Percentiles rank a stretch among this genome's conserved stretches.
phyloP scores from a whole-genome alignment of 2,329 filamentous ascomycete genomes.

The Sodiomyces alkalinus region DNA sequence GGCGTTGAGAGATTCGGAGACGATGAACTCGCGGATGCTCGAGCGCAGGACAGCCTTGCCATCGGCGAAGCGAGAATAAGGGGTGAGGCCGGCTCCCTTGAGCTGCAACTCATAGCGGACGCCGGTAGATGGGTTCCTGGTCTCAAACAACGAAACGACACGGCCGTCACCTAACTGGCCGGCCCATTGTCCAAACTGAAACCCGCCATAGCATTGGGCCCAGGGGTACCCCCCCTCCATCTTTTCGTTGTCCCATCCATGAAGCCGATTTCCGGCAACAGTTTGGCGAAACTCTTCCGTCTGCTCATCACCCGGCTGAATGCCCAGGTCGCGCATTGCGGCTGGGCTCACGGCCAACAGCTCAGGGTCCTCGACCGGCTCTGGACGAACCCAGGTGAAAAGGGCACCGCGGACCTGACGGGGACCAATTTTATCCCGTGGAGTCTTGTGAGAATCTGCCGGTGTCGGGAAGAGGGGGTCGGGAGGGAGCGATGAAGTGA shows the following conservation, averaged over 20 bases:
- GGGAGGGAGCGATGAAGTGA: constrained; percentile 53
- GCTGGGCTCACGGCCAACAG: constrained; percentile 66
- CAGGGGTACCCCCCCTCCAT: constrained; percentile 72
- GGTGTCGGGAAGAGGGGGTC: constrained; percentile 72
- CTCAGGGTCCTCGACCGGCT: constrained; percentile 55
- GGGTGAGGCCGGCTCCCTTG: constrained; percentile 85
- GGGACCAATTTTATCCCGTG: constrained; percentile 61
- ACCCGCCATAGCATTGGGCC: constrained; percentile 95
- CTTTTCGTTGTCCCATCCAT: constrained; percentile 58
- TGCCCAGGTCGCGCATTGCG: constrained; percentile 68
- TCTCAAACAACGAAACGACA: constrained; percentile 88
- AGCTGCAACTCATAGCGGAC: constrained; percentile 78
- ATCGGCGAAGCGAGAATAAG: constrained; percentile 92
- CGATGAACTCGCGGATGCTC: constrained; percentile 86
- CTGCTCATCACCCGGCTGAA: constrained; percentile 50
- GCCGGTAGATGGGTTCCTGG: constrained; percentile 57
- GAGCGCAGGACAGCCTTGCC: constrained; percentile 86
- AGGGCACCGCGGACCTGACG: constrained; percentile 72
- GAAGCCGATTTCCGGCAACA: constrained; percentile 69
- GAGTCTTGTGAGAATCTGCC: constrained; percentile 63
- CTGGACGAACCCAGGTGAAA: constrained; percentile 83
- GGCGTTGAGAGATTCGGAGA: constrained; percentile 77
- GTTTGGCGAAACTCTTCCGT: constrained; percentile 62
- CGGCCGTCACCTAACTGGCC: constrained; percentile 90
- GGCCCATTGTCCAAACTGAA: constrained; percentile 74